Percentiles rank a stretch among this genome's conserved stretches.
These are phyloP conservation scores for Voacanga thouarsii DNA, from an alignment of 257 asterid genomes.

Conservation along the genomic window DNA sequence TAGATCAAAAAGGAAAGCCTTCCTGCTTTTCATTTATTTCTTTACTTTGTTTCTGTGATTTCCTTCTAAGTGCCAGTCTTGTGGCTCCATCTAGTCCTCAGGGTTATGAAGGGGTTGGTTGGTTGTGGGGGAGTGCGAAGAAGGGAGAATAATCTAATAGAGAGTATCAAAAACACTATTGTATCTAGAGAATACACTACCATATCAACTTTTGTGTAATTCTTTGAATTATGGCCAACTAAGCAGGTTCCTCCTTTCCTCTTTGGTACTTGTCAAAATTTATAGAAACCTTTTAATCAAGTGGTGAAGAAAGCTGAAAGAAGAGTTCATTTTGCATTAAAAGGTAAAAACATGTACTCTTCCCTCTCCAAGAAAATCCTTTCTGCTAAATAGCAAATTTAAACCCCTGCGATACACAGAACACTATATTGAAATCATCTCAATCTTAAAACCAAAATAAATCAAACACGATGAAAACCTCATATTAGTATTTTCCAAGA, in stretches of 20 bases:
- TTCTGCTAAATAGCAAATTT: not conserved
- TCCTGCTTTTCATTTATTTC: not conserved
- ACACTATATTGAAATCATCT: not conserved
- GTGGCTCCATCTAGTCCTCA: not conserved
- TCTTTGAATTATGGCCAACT: not conserved
- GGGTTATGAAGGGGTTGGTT: not conserved
- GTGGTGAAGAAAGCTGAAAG: not conserved
- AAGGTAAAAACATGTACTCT: not conserved
- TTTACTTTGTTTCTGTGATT: not conserved
- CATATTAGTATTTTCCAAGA: not conserved
- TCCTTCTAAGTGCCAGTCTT: not conserved
- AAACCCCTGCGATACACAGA: not conserved
- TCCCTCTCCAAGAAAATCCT: not conserved
- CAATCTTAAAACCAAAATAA: not conserved
- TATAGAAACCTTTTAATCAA: not conserved
- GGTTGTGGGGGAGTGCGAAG: not conserved
- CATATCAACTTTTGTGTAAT: not conserved
- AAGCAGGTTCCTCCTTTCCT: not conserved
- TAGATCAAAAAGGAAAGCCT: not conserved
- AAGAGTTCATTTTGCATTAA: not conserved
- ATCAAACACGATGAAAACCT: not conserved
- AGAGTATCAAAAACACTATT: not conserved
- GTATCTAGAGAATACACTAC: too few species aligned
- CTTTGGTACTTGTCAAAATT: not conserved
- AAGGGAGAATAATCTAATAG: not conserved